phyloP scores from a whole-genome alignment of 768 basidiomycete genomes.

The Gloeostereum incarnatum region DNA sequence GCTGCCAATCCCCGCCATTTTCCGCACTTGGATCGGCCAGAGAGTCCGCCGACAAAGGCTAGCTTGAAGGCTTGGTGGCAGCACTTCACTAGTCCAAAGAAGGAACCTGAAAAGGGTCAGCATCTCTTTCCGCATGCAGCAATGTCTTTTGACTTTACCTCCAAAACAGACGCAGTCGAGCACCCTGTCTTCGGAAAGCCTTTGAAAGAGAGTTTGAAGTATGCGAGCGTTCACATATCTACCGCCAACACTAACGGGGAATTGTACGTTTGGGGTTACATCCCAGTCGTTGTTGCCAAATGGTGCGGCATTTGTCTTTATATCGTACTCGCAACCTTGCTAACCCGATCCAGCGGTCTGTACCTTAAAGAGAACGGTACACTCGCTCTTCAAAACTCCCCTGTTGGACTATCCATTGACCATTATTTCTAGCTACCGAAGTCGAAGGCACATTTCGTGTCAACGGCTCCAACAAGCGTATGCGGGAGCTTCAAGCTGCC shows the following conservation, averaged over 20 bases:
- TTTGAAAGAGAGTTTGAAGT: constrained; percentile 73
- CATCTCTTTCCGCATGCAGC: constrained; percentile 4
- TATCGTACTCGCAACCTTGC: constrained; percentile 6
- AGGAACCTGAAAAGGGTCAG: constrained; percentile 40
- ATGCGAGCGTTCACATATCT: constrained; percentile 90
- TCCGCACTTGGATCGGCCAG: too few relatives aligned
- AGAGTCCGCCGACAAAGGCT: constrained; percentile 39
- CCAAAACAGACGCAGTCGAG: constrained; percentile 19
- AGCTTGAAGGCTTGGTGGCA: constrained; percentile 79
- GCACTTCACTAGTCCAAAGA: constrained; percentile 62
- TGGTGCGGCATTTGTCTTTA: constrained; percentile 49
- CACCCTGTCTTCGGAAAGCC: constrained; percentile 78
- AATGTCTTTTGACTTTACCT: constrained; percentile 2
- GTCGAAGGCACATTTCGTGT: constrained; percentile 92
- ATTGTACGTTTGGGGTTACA: constrained; percentile 87
- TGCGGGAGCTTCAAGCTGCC: constrained; percentile 86
- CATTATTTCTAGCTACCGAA: constrained; percentile 58
- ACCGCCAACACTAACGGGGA: constrained; percentile 78
- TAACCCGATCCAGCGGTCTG: constrained; percentile 50
- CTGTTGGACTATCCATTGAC: constrained; percentile 3
- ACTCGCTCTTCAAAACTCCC: constrained; percentile 2
- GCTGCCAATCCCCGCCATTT: too few relatives aligned
- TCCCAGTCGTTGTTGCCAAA: constrained; percentile 96
- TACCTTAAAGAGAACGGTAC: constrained; percentile 91
- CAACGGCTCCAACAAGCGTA: constrained; percentile 90